Base-by-base conservation (phyloP, 768 basidiomycete genomes). In the Phallus indusiatus region DNA sequence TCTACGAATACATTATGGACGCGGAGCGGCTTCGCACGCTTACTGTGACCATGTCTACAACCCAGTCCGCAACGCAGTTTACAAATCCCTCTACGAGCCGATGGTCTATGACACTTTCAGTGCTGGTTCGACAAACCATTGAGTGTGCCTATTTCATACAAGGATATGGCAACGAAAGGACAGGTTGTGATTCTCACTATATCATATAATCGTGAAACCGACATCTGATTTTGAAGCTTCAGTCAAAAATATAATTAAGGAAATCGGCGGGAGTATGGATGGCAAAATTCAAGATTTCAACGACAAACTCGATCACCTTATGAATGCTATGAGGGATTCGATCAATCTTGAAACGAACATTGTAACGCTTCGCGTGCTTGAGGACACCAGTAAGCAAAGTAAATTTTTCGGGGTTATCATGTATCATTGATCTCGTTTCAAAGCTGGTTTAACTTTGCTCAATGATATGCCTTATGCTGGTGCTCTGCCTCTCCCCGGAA, bases 91-190 rank as follows among this genome's bases (percentile, higher is more conserved):
- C n/a, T n/a, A n/a, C n/a, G n/a, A n/a, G n/a, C n/a, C n/a, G n/a
- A n/a, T 11, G 12, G n/a, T 14, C 42, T 11, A 42, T 5, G n/a
- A 42, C 42, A 5, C 42, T 42, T n/a, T 12, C 42, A 2, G 14
- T 42, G n/a, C 42, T 71, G 49, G 53, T 62, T 8, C 53, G 60
- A n/a, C 69, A 71, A 61, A 66, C 66, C 4, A 62, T 64, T 5
- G 70, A 71, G 51, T 71, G 70, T 47, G 65, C 63, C 1, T 69
- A 70, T 60, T 71, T 71, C 37, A 68, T 71, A 28, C 63, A 59
- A 9, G 67, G 65, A 34, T 68, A 69, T 53, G 56, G 64, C 36
- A 64, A 60, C 51, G 61, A 54, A 21, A 64, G 58, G 4, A 42
- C n/a, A 42, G 42, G 42, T 42, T 14, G n/a, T 14, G 28, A 3